Evolutionary conservation across 2,329 filamentous ascomycete species (phyloP), one percentile per base, ranked within the genome.

Genomic region (Ambrosiella xylebori): DNA sequence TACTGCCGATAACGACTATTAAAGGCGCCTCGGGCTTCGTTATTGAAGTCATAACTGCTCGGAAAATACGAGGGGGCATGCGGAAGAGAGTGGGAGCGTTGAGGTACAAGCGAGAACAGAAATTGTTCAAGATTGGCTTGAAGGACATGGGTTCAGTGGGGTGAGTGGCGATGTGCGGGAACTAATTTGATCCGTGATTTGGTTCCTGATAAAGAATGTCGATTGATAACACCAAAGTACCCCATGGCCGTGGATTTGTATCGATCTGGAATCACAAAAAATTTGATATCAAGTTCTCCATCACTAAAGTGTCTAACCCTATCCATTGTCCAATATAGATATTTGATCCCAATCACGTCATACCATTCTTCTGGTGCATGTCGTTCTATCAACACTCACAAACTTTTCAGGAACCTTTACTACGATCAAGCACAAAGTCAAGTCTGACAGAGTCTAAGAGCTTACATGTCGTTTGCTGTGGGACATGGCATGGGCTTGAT

Each of bases 1-100:
- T 97, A 53, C 90, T 86, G 64, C 91, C 91, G 54, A 96, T 76
- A 61, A 97, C 79, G 54, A 88, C 82, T 65, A 97, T 76, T 62
- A 96, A 72, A 27, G 88, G 86, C 65, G 76, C 67, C 54, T 67
- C 65, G 15, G 76, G 76, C 58, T 63, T 68, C 59, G 59, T 61
- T 57, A 65, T 38, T 17, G 37, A n/a, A 8, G 51, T 44, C 59
- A 56, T 58, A 11, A 35, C 62, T 19, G 70, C 64, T 73, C n/a
- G 41, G 27, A 19, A 44, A 27, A 27, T 27, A 13, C 13, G 9
- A 2, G 44, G 3, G 40, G 35, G 55, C 13, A 59, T 47, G 27
- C 47, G 19, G 13, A 50, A n/a, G 19, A 36, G 38, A 35, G 50
- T 15, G 35, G 51, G 7, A 40, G 7, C 27, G 50, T 40, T 38